These are phyloP conservation scores for Choanephora cucurbitarum DNA, from an alignment of 371 early-diverging fungal species.

Conservation along the genomic window DNA sequence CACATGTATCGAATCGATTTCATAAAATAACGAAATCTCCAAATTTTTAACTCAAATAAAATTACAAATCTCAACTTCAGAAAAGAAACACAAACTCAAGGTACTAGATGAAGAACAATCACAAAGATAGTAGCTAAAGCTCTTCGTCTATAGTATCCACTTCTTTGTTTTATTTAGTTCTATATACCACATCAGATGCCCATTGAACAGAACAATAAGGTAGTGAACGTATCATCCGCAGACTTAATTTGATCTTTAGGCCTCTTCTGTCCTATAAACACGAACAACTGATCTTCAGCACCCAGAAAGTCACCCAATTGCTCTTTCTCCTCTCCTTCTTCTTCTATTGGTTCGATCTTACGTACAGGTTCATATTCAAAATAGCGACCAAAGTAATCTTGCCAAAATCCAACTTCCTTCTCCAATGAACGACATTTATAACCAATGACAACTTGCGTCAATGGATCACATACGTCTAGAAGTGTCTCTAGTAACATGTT, in stretches of 20 bases:
- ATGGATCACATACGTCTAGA: slow-evolving; percentile 37
- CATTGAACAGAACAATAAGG: slow-evolving; percentile 53
- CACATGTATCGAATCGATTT: too few relatives aligned
- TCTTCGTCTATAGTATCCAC: too few relatives aligned
- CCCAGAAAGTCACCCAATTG: slow-evolving; percentile 41
- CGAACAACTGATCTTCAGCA: slow-evolving; percentile 50
- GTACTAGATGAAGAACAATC: too few relatives aligned
- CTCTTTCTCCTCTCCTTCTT: slow-evolving; percentile 12
- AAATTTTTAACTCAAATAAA: too few relatives aligned
- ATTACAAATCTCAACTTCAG: too few relatives aligned
- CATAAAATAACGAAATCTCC: too few relatives aligned
- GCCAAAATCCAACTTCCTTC: slow-evolving; percentile 66
- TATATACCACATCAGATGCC: slow-evolving; percentile 13
- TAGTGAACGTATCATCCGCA: slow-evolving; percentile 61
- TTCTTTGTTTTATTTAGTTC: too few relatives aligned
- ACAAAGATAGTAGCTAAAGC: too few relatives aligned
- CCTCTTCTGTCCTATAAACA: slow-evolving; percentile 48
- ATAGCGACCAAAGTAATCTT: slow-evolving; percentile 59
- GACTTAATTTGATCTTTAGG: slow-evolving; percentile 37
- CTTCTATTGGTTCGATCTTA: slow-evolving; percentile 19
- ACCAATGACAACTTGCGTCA: slow-evolving; percentile 55
- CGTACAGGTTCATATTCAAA: slow-evolving; percentile 60
- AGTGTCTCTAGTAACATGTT: slow-evolving; percentile 47
- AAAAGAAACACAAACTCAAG: too few relatives aligned
- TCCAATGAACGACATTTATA: slow-evolving; percentile 60